Conservation (phyloP, 2,329 filamentous ascomycete species). For the Aspergillus alliaceus region DNA sequence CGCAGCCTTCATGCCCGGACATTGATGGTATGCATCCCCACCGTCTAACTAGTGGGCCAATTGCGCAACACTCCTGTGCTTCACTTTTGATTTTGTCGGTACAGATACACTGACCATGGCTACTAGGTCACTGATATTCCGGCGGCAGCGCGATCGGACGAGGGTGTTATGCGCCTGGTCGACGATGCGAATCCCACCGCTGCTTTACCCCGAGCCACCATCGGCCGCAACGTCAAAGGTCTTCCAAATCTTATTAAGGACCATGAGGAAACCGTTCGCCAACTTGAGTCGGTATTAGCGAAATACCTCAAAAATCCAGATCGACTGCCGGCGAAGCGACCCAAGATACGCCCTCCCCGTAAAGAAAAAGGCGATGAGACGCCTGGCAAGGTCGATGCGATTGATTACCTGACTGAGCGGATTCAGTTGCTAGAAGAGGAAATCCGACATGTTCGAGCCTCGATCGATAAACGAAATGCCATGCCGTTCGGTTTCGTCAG, state of each 20-base stretch:
- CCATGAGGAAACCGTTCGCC: conserved; percentile 76
- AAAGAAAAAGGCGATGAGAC: conserved; percentile 70
- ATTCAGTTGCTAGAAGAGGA: conserved; percentile 80
- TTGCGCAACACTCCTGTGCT: not conserved
- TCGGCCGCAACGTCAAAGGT: conserved; percentile 89
- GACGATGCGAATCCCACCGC: conserved; percentile 77
- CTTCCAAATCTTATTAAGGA: conserved; percentile 81
- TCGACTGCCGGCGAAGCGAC: conserved; percentile 72
- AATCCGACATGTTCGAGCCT: conserved; percentile 78
- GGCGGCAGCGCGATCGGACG: conserved; percentile 72
- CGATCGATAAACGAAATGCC: conserved; percentile 82
- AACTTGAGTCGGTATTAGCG: conserved; percentile 79
- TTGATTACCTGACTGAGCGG: conserved; percentile 84
- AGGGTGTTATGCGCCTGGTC: conserved; percentile 81
- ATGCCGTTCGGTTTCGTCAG: conserved; percentile 94
- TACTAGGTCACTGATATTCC: conserved; percentile 78
- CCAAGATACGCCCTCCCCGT: conserved; percentile 76
- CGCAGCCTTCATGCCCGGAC: conserved; percentile 75
- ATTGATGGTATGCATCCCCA: conserved; percentile 49
- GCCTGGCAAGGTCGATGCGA: conserved; percentile 80
- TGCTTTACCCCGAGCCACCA: conserved; percentile 74
- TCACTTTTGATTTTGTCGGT: not conserved
- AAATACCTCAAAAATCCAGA: conserved; percentile 89
- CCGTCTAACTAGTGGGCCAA: not conserved
- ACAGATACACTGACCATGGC: not conserved